Evolutionary conservation across 805 yeast species (phyloP).

Genomic region (Nakazawaea ernobii): DNA sequence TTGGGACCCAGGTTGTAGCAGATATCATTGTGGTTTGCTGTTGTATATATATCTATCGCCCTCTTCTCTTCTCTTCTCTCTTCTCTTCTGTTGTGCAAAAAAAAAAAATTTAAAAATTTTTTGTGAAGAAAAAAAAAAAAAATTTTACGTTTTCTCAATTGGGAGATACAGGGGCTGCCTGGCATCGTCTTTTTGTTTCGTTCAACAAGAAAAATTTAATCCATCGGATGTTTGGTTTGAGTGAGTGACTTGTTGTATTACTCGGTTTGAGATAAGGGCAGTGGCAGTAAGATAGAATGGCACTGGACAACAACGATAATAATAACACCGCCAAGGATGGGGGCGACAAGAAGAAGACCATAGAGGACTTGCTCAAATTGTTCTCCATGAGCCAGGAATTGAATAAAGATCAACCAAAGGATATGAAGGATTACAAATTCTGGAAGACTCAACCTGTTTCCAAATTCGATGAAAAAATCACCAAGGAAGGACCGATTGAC

Average conservation of each 20-base stretch:
- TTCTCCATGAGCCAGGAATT: slow-evolving; percentile 49
- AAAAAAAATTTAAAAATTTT: neutral
- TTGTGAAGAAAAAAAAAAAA: neutral
- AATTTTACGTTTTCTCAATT: neutral
- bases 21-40: slow-evolving; percentile 79
- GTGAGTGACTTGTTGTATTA: no score
- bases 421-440: slow-evolving; percentile 87
- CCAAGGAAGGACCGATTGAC: slow-evolving; percentile 80
- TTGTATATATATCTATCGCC: no score
- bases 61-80: neutral
- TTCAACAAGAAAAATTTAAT: no score
- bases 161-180: neutral
- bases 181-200: no score
- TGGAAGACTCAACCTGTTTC: slow-evolving; percentile 98
- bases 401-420: slow-evolving; percentile 53
- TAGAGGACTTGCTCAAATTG: slow-evolving; percentile 56
- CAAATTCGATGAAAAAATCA: slow-evolving; percentile 59
- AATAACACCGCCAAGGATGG: neutral
- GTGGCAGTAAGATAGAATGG: no score
- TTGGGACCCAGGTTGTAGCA: slow-evolving; percentile 91
- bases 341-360: slow-evolving; percentile 26
- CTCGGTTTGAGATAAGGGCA: no score
- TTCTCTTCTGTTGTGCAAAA: neutral
- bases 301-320: neutral
- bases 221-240: no score